Evolutionary conservation across 2,329 filamentous ascomycete species (phyloP), one percentile per base, ranked within the genome.

Genomic region (Colletotrichum nymphaeae): DNA sequence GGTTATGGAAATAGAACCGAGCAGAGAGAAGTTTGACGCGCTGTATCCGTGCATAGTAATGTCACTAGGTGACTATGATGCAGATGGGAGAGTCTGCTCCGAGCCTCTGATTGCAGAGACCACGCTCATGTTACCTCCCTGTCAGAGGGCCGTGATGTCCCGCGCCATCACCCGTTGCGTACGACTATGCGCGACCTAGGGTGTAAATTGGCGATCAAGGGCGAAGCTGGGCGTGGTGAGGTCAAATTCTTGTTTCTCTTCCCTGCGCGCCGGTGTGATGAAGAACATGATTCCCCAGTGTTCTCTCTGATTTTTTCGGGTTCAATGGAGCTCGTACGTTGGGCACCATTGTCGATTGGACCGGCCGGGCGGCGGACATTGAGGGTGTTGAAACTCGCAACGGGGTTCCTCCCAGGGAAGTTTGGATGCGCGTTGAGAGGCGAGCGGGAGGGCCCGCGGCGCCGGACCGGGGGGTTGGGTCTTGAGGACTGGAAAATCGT

Each of bases 361-460:
- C 32, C 9, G 24, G 24, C 12, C 12, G 32, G 28, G 19, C 12
- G 55, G 67, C 49, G 42, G 42, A 7, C 53, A 52, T 37, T 37
- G 22, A 24, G 35, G 22, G 32, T 26, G 16, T 49, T 67, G 56
- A 52, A 62, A 58, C 55, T 42, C 6, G 37, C 24, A 30, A 32
- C 16, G 35, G 60, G 62, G 46, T 32, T 24, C 37, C 37, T 22
- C 42, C 42, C 62, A 37, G 55, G 30, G 12, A 19, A 42, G 26
- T 42, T n/a, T 49, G 22, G 26, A 55, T 24, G 52, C n/a, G 59
- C 26, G 46, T 16, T 35, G 24, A 56, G 24, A 69, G 59, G 46
- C 59, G 70, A 64, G 59, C 70, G 70, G 70, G 59, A 73, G 55
- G 53, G 66, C 42, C 66, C 66, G 70, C 55, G 59, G 60, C n/a